A percentile compares a stretch with the other conserved stretches of the same genome.
phyloP scores from a whole-genome alignment of 2,329 filamentous ascomycete genomes.

The Plenodomus biglobosus region DNA sequence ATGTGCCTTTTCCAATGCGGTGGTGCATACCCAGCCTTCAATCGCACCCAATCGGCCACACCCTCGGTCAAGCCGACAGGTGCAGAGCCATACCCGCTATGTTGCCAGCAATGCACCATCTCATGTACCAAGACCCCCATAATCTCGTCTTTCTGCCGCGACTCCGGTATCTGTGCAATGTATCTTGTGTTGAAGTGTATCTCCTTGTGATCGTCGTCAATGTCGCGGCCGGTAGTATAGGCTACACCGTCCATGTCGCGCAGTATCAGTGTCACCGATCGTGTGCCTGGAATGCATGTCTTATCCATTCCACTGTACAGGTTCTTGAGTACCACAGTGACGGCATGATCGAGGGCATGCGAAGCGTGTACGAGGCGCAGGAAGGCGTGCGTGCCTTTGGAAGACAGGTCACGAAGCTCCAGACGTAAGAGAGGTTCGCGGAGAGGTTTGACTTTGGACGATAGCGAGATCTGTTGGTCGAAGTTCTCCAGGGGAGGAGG shows the following conservation, averaged over 20 bases:
- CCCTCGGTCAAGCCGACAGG: slow-evolving; percentile 81
- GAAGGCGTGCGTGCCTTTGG: slow-evolving; percentile 66
- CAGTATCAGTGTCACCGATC: slow-evolving; percentile 82
- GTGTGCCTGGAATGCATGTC: slow-evolving; percentile 61
- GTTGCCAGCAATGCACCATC: slow-evolving; percentile 93
- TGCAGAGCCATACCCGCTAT: slow-evolving; percentile 61
- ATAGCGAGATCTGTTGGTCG: not conserved
- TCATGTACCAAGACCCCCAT: slow-evolving; percentile 86
- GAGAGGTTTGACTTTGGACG: slow-evolving; percentile 23
- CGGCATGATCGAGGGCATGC: slow-evolving; percentile 62
- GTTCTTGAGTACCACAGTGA: slow-evolving; percentile 67
- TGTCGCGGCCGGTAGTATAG: slow-evolving; percentile 78
- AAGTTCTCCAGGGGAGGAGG: not conserved
- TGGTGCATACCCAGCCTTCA: slow-evolving; percentile 71
- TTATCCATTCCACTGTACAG: slow-evolving; percentile 60
- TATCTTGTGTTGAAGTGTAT: slow-evolving; percentile 85
- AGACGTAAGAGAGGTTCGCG: slow-evolving; percentile 52
- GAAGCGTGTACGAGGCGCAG: slow-evolving; percentile 66
- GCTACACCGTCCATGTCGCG: slow-evolving; percentile 81
- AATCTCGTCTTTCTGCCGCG: slow-evolving; percentile 61
- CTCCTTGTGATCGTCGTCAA: slow-evolving; percentile 87
- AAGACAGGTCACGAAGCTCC: slow-evolving; percentile 53
- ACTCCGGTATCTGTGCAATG: slow-evolving; percentile 53
- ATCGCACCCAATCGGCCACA: slow-evolving; percentile 87
- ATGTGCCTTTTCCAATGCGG: slow-evolving; percentile 74